These are phyloP conservation scores for Apiotrichum veenhuisii DNA, from an alignment of 1,284 basidiomycete genomes.

Conservation along the genomic window DNA sequence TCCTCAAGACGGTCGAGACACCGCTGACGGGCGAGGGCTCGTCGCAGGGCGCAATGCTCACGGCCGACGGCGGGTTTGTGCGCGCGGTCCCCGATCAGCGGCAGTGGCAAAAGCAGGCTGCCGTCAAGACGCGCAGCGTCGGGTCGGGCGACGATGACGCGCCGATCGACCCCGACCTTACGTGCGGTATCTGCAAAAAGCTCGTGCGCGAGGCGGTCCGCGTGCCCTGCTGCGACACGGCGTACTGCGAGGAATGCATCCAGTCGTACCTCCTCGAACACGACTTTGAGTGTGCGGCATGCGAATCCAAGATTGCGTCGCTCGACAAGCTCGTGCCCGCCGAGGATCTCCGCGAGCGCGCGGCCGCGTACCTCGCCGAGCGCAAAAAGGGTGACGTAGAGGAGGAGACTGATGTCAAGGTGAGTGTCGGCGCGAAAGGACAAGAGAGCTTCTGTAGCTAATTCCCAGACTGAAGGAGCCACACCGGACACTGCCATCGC, in stretches of 20 bases:
- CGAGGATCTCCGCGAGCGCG: conserved; percentile 69
- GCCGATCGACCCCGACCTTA: conserved; percentile 71
- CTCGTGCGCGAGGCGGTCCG: conserved; percentile 84
- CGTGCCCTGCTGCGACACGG: conserved; percentile 81
- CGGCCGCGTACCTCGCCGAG: conserved; percentile 75
- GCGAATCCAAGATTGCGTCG: conserved; percentile 76
- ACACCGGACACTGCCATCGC: neutral
- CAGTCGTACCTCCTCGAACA: conserved; percentile 84
- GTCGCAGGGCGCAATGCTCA: conserved; percentile 87
- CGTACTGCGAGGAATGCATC: conserved; percentile 95
- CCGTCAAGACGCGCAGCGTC: conserved; percentile 68
- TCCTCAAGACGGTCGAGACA: conserved; percentile 92
- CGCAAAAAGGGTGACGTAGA: conserved; percentile 70
- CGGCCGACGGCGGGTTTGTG: conserved; percentile 92
- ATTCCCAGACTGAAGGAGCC: conserved; percentile 5
- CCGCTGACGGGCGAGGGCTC: conserved; percentile 65
- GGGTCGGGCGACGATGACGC: conserved; percentile 66
- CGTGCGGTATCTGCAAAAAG: conserved; percentile 83
- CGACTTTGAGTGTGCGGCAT: conserved; percentile 86
- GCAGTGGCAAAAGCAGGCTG: conserved; percentile 83
- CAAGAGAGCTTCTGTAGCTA: neutral
- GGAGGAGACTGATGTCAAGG: conserved; percentile 40
- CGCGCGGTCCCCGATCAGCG: conserved; percentile 89
- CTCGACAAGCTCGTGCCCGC: conserved; percentile 78
- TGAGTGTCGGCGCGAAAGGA: conserved; percentile 17